Conservation (phyloP, 2,329 filamentous ascomycete species). For the Alternaria gaisen region DNA sequence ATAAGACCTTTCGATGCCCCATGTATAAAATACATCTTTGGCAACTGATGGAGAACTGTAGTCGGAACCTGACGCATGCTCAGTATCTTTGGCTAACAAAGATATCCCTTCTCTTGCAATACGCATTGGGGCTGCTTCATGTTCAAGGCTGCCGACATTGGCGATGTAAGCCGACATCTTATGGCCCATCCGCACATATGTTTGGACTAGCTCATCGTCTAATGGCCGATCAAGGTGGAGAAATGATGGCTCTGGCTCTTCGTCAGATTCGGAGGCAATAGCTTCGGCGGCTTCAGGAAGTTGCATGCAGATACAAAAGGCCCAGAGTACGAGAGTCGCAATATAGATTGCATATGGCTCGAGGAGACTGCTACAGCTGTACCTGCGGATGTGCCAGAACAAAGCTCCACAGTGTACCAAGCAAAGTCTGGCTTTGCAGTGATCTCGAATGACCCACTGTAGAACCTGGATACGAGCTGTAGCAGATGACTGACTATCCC, state of each 20-base stretch:
- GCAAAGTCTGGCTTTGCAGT: slow-evolving; percentile 66
- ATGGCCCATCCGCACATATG: slow-evolving; percentile 61
- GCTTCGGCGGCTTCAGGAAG: slow-evolving; percentile 17
- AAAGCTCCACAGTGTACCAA: slow-evolving; percentile 63
- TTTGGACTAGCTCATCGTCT: slow-evolving; percentile 62
- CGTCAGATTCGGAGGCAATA: slow-evolving; percentile 9
- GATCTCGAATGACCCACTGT: slow-evolving; percentile 61
- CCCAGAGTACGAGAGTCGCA: slow-evolving; percentile 59
- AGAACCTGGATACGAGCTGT: slow-evolving; percentile 46
- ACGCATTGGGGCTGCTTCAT: slow-evolving; percentile 12
- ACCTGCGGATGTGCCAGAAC: slow-evolving; percentile 63
- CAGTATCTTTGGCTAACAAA: slow-evolving; percentile 3
- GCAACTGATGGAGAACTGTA: background rate
- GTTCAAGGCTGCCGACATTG: slow-evolving; percentile 62
- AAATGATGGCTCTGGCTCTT: slow-evolving; percentile 50
- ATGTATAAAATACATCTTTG: slow-evolving; percentile 1
- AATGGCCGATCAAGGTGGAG: slow-evolving; percentile 65
- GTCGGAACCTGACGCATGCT: too few species aligned
- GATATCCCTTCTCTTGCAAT: slow-evolving; percentile 18
- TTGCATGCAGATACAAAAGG: slow-evolving; percentile 49
- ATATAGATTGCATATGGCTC: slow-evolving; percentile 58
- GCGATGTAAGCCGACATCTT: slow-evolving; percentile 61
- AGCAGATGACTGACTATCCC: background rate
- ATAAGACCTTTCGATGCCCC: slow-evolving; percentile 16
- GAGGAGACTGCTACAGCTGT: slow-evolving; percentile 57